phyloP scores from a whole-genome alignment of 164 flowering plant genomes.

The Liquidambar formosana region DNA sequence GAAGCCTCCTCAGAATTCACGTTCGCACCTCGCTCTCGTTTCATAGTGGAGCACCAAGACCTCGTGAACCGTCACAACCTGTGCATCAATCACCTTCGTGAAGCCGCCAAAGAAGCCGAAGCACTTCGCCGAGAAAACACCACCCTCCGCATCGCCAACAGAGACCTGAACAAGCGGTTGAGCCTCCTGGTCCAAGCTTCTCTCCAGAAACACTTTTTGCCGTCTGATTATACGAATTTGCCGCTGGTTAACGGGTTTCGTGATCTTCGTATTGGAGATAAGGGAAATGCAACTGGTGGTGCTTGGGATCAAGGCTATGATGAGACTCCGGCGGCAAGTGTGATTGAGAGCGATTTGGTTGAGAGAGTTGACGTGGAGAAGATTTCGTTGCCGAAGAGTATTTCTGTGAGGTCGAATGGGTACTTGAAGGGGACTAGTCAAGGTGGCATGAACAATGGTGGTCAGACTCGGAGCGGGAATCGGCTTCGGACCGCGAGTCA shows the following conservation, averaged over 20 bases:
- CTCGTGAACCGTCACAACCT: conserved; percentile 49
- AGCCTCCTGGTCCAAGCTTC: conserved; percentile 32
- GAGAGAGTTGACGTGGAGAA: conserved; percentile 32
- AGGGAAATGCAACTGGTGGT: conserved; percentile 1
- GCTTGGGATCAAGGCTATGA: conserved; percentile 24
- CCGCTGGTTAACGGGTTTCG: conserved; percentile 34
- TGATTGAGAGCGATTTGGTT: conserved; percentile 33
- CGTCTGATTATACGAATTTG: conserved; percentile 19
- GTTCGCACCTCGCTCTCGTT: conserved; percentile 34
- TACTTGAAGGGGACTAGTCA: conserved; percentile 61
- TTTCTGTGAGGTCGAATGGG: conserved; percentile 76
- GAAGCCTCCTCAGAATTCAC: background rate
- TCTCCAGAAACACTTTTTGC: conserved; percentile 19
- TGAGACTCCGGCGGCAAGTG: conserved; percentile 62
- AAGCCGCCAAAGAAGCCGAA: conserved; percentile 45
- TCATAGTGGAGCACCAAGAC: conserved; percentile 56
- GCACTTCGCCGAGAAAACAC: conserved; percentile 65
- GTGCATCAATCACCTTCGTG: conserved; percentile 56
- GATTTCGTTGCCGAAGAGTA: conserved; percentile 77
- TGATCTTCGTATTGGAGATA: conserved; percentile 21
- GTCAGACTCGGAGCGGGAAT: conserved; percentile 20
- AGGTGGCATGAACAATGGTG: conserved; percentile 11
- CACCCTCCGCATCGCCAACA: conserved; percentile 49
- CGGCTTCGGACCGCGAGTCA: conserved; percentile 29
- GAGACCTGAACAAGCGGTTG: conserved; percentile 53